Conservation (phyloP, 2,329 filamentous ascomycete species). For the Lomentospora prolificans region DNA sequence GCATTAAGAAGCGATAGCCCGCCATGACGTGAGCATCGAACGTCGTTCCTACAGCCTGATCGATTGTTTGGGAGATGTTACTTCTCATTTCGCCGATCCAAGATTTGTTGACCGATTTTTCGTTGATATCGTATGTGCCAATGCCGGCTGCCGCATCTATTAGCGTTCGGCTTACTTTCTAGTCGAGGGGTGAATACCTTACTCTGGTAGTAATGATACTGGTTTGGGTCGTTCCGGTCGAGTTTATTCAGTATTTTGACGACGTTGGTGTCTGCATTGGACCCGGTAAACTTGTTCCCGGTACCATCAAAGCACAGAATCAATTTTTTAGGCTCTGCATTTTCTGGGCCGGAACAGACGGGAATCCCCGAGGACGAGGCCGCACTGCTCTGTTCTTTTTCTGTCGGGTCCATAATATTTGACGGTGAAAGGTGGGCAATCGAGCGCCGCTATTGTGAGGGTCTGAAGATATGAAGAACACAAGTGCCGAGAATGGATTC, state of each 20-base stretch:
- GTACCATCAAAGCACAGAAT: conserved; percentile 40
- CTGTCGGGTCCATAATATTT: too few species aligned
- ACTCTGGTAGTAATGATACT: conserved; percentile 42
- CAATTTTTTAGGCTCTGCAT: conserved; percentile 26
- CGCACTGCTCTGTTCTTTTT: too few species aligned
- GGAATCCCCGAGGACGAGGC: too few species aligned
- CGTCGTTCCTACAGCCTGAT: conserved; percentile 32
- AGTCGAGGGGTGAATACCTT: too few species aligned
- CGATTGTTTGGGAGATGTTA: conserved; percentile 27
- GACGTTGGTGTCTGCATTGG: conserved; percentile 41
- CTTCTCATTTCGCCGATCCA: conserved; percentile 23
- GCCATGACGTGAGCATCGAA: conserved; percentile 42
- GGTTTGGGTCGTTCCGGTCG: conserved; percentile 30
- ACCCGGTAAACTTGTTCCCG: conserved; percentile 34
- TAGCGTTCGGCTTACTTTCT: too few species aligned
- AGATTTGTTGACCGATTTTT: conserved; percentile 28
- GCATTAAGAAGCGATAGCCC: conserved; percentile 45
- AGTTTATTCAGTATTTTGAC: conserved; percentile 39
- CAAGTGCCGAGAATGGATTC: too few species aligned
- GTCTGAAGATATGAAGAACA: too few species aligned
- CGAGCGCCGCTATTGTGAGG: too few species aligned
- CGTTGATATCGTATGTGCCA: conserved; percentile 37
- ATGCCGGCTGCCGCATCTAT: too few species aligned
- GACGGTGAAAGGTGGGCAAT: too few species aligned
- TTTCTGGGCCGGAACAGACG: neutral